phyloP scores from a whole-genome alignment of 768 basidiomycete genomes.

The Phylloporus arenicola region DNA sequence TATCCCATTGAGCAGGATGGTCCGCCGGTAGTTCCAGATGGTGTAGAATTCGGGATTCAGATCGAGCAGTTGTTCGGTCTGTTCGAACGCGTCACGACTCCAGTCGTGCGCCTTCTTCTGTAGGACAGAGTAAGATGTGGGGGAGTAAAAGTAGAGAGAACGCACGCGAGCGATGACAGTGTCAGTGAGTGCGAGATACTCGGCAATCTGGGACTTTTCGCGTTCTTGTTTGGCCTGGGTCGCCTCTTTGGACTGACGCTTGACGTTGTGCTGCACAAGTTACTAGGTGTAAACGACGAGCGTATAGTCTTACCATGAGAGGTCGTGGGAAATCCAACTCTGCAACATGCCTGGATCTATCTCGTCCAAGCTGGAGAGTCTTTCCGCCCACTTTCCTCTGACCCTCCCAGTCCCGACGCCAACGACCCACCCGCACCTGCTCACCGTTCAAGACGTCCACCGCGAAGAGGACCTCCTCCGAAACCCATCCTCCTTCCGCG shows the following conservation, averaged over 20 bases:
- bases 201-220: constrained; percentile 70
- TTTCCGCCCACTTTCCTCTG: constrained; percentile 69
- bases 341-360: constrained; percentile 50
- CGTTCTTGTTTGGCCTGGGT: constrained; percentile 62
- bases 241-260: constrained; percentile 57
- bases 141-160: background rate
- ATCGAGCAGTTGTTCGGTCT: constrained; percentile 72
- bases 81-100: constrained; percentile 67
- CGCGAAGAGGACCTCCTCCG: constrained; percentile 92
- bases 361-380: constrained; percentile 42
- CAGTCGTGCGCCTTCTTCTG: constrained; percentile 71
- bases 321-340: constrained; percentile 1
- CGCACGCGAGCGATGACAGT: constrained; percentile 63
- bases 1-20: constrained; percentile 66
- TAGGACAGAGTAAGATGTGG: background rate
- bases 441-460: constrained; percentile 69
- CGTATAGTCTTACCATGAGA: constrained; percentile 24
- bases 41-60: constrained; percentile 96
- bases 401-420: constrained; percentile 83
- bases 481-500: constrained; percentile 85
- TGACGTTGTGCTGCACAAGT: constrained; percentile 57
- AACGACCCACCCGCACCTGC: constrained; percentile 66
- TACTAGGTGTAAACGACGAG: background rate
- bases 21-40: constrained; percentile 89
- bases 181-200: constrained; percentile 64